Base-by-base conservation (phyloP, 1,284 basidiomycete species). In the Tylopilus sp. region DNA sequence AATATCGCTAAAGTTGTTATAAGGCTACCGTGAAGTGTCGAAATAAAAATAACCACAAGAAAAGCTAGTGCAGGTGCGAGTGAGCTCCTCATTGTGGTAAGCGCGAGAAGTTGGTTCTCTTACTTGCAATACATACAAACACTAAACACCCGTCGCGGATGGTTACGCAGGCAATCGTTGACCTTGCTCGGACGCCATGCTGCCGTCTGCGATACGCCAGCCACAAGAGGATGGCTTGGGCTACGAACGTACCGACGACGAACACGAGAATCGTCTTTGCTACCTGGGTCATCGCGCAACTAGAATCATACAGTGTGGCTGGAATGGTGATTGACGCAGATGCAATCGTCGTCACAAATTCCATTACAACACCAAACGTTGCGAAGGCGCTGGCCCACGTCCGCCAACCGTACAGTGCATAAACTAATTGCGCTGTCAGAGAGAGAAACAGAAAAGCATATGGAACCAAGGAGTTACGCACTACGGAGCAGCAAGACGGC, bases 141-240 rank as follows among this genome's bases (percentile, higher is more conserved):
- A 51, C 57, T 1, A 58, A 1, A 6, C 55, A 10, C 13, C 60
- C 59, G 11, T 63, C 60, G 4, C 63, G 59, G n/a, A 63, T 63
- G 15, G 61, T 64, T 2, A 58, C 30, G 15, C 47, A 58, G 12
- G 47, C 52, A 19, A 62, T 31, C 4, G 41, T 38, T 2, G 30
- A 18, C 38, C 49, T 44, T n/a, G 21, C 12, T 33, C 25, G 48
- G 10, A 11, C 15, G 16, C 25, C 30, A 8, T 16, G 46, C 3
- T 52, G 35, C 23, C 52, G 58, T 44, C 56, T 59, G 26, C 51
- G 55, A 38, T 43, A 61, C 8, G 55, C 50, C 38, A 63, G 28
- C 44, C 34, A 50, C 18, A 66, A 8, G 36, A 63, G 49, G 21
- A 50, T 37, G 18, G 29, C 6, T 33, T 66, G 60, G 1, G 63